Evolutionary conservation across 2,329 filamentous ascomycete species (phyloP), one percentile per base, ranked within the genome.

Genomic region (Chalaropsis thielavioides): DNA sequence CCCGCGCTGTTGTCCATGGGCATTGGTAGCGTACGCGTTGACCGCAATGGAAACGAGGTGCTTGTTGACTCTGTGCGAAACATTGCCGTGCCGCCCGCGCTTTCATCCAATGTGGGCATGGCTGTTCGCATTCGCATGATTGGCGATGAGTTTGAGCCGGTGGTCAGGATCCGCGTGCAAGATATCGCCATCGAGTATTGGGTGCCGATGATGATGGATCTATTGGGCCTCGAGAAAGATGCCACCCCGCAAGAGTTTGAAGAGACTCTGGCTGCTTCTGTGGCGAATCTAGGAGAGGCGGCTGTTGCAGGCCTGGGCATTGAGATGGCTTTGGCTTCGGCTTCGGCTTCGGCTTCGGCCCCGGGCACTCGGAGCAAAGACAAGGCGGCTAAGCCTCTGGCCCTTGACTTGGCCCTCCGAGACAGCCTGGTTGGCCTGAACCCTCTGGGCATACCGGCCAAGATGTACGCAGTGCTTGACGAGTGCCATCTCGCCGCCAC

Each of bases 101-200:
- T 71, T n/a, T 69, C 70, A 6, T 68, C 71, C n/a, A 60, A 70
- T 49, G 72, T 69, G 19, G 72, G 73, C 3, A 75, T 76, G 0
- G 89, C 92, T 68, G 73, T 97, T 63, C 96, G 95, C 86, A 83
- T 89, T 67, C 83, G 94, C 61, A 88, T 96, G 76, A 89, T 99
- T 69, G 90, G 90, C 0, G 92, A 97, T 72, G 92, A 97, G 72
- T 89, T 95, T 76, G 92, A 97, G 68, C 92, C 95, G 0, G 85
- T 90, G 6, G 79, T 96, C 69, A 96, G 95, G 73, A 74, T 96
- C 66, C 95, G 95, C 72, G 76, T 97, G 51, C 89, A 88, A 74
- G 91, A 95, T 68, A 70, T 95, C 3, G 87, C 85, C 67, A 74
- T 90, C n/a, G 95, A 99, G 72, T 99, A 99, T 73, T 87, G 87